Conservation (phyloP, 129 eudicot genomes). For the Arctium lappa region DNA sequence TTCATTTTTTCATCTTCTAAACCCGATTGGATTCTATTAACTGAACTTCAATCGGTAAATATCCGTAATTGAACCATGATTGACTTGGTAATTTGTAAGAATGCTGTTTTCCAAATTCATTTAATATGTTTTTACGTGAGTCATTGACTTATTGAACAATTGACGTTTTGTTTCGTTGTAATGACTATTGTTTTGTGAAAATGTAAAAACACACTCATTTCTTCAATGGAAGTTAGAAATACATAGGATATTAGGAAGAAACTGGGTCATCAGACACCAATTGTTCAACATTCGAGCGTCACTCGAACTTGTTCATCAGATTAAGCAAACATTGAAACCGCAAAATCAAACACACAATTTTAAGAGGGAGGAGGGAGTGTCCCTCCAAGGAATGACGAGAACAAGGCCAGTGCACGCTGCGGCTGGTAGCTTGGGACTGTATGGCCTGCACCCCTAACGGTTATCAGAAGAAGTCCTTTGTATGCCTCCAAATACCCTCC, state of each 20-base stretch:
- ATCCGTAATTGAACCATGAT: not conserved
- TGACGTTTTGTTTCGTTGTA: not conserved
- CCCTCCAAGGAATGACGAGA: conserved; percentile 33
- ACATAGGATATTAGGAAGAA: not conserved
- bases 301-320: not conserved
- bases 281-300: not conserved
- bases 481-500: not conserved
- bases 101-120: not conserved
- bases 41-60: not conserved
- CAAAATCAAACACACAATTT: not conserved
- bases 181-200: not conserved
- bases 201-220: not conserved
- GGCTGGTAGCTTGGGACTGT: conserved; percentile 36
- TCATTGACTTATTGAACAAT: too few species aligned
- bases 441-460: conserved; percentile 31
- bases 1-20: not conserved
- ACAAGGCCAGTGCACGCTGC: conserved; percentile 22
- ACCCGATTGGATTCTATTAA: not conserved
- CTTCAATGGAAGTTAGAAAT: not conserved
- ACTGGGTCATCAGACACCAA: not conserved
- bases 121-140: not conserved
- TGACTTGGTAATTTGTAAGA: not conserved
- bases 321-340: not conserved
- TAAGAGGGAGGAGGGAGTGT: conserved; percentile 29
- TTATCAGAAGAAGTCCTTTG: not conserved